Evolutionary conservation across 169 alveolate genomes (phyloP).

Genomic region (Plasmodium malariae): DNA sequence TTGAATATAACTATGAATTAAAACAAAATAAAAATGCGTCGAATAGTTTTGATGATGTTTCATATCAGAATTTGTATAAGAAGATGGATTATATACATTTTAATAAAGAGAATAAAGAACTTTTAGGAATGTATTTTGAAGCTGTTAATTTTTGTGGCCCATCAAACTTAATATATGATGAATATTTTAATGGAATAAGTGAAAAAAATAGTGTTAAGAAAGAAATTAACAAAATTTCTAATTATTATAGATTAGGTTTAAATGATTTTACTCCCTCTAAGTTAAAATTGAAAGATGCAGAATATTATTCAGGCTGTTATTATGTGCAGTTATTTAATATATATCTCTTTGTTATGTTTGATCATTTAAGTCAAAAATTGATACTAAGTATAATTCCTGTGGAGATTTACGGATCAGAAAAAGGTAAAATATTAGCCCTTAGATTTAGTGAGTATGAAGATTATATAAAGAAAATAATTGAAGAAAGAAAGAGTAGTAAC

Average conservation of each 20-base stretch:
- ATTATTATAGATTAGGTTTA: not conserved
- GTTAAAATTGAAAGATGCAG: too few relatives aligned
- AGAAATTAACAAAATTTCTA: not conserved
- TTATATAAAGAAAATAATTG: slow-evolving; percentile 21
- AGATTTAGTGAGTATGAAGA: slow-evolving; percentile 46
- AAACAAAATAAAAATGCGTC: not conserved
- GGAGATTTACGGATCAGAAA: slow-evolving; percentile 31
- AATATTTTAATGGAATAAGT: not conserved
- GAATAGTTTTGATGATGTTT: not conserved
- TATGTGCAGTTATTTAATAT: slow-evolving; percentile 30
- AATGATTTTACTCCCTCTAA: too few relatives aligned
- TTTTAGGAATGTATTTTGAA: not conserved
- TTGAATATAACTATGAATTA: slow-evolving; percentile 5
- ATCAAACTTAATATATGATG: not conserved
- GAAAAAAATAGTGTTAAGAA: not conserved
- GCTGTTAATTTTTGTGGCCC: not conserved
- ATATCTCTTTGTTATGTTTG: slow-evolving; percentile 43
- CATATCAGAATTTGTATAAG: not conserved
- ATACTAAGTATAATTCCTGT: slow-evolving; percentile 33
- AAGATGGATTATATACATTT: not conserved
- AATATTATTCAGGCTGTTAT: slow-evolving; percentile 28
- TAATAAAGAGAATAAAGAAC: not conserved
- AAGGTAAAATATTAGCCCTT: slow-evolving; percentile 9
- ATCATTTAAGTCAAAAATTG: slow-evolving; percentile 20
- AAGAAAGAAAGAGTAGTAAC: slow-evolving; percentile 9